Evolutionary conservation across 2,329 filamentous ascomycete species (phyloP), one percentile per base, ranked within the genome.

Genomic region (Talaromyces sp.): DNA sequence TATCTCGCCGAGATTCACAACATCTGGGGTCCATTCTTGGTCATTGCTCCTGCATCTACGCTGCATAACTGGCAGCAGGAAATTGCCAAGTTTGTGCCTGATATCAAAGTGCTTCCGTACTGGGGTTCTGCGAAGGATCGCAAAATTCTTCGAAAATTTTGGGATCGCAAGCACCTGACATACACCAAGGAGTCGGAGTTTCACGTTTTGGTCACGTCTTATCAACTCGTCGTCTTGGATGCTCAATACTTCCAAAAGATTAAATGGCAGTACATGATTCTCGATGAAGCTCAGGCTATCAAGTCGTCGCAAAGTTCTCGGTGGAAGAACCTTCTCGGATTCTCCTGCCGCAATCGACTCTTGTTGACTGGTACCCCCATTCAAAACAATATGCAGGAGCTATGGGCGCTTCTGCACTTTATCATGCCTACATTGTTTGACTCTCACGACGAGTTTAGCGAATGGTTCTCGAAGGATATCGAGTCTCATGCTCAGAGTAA

Each of bases 31-130:
- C 95, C 95, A 0, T 98, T 97, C 81, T 78, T 99, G 55, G 95
- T 99, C 66, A 96, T 99, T 65, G 95, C 95, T 0, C 95, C 95
- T 0, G 92, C 95, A 0, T 97, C 93, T 0, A 99, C 95, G 1
- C 81, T 99, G 62, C 93, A 99, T 86, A 99, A 99, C 73, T 99
- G 95, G 95, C 93, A 99, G 76, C 95, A 99, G 75, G 95, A 99
- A 80, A 96, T 99, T 66, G 85, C 91, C 64, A 93, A 87, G 74
- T 99, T 99, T 74, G 93, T 99, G 1, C 95, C 95, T 0, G 87
- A 91, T 62, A 87, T 99, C 75, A 98, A 98, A 78, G 92, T 96
- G 32, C 81, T 99, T 39, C 95, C 95, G 2, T 99, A 99, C 80
- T 99, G 95, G 95, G 95, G 95, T 67, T 95, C 88, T 61, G 93